A percentile compares a stretch with the other conserved stretches of the same genome.
These are phyloP conservation scores for Diospyros kaki DNA, from an alignment of 148 eudicot species.

Conservation along the genomic window DNA sequence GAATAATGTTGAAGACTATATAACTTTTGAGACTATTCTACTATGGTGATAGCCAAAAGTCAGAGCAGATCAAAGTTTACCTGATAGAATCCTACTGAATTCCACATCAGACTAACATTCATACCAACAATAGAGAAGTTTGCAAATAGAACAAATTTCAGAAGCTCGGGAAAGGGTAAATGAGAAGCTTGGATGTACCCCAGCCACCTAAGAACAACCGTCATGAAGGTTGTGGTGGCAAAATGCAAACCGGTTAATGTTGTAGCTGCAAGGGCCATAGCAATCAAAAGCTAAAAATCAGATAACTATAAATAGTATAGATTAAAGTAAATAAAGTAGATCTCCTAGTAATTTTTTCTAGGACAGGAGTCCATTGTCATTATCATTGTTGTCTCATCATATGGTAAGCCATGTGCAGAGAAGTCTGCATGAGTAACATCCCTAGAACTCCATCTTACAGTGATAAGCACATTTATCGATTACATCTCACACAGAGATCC, in stretches of 20 bases:
- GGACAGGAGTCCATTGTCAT: neutral
- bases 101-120: slow-evolving; percentile 97
- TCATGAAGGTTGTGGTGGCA: slow-evolving; percentile 82
- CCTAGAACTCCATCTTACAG: neutral
- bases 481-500: too few species aligned
- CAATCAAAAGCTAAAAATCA: neutral
- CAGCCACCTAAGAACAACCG: slow-evolving; percentile 74
- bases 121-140: slow-evolving; percentile 94
- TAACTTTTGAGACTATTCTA: neutral
- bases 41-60: neutral
- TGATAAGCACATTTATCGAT: too few species aligned
- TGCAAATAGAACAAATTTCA: slow-evolving; percentile 82
- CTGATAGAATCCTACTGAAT: slow-evolving; percentile 98
- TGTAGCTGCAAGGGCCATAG: slow-evolving; percentile 61
- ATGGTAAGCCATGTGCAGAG: neutral
- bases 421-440: neutral
- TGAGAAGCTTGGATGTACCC: slow-evolving; percentile 89
- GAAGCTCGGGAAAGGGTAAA: slow-evolving; percentile 68
- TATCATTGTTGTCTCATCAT: neutral
- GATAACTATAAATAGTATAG: neutral
- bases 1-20: slow-evolving; percentile 11
- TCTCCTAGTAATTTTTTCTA: neutral
- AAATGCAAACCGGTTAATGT: slow-evolving; percentile 93
- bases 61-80: slow-evolving; percentile 26
- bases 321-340: neutral